These are phyloP conservation scores for Monascus ruber DNA, from an alignment of 2,329 filamentous ascomycete species.

Conservation along the genomic window DNA sequence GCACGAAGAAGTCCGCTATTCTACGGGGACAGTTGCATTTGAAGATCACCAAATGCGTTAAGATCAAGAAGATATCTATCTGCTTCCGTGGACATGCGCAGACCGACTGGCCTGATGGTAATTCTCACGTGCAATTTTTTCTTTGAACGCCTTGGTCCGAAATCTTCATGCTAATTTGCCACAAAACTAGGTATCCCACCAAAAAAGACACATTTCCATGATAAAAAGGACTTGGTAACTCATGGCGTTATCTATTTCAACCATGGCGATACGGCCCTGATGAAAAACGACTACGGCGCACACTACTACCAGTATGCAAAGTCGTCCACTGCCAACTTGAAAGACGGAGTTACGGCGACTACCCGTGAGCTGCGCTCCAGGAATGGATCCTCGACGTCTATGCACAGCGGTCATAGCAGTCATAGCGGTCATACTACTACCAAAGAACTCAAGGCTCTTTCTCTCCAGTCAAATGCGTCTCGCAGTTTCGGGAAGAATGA, in stretches of 20 bases:
- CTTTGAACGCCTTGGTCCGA: neutral
- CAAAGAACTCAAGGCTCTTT: conserved; percentile 54
- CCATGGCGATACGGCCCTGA: conserved; percentile 28
- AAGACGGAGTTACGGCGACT: conserved; percentile 20
- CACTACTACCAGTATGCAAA: conserved; percentile 49
- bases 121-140: neutral
- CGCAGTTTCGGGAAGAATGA: conserved; percentile 79
- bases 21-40: conserved; percentile 74
- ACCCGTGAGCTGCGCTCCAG: conserved; percentile 29
- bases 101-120: conserved; percentile 91
- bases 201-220: conserved; percentile 67
- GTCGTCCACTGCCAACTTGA: conserved; percentile 17
- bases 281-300: conserved; percentile 51
- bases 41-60: conserved; percentile 75
- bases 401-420: conserved; percentile 34
- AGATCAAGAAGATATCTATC: conserved; percentile 82
- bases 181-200: conserved; percentile 62
- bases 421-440: conserved; percentile 31
- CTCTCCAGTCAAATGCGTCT: conserved; percentile 68
- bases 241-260: conserved; percentile 93
- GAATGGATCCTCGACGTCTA: conserved; percentile 28
- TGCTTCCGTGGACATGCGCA: conserved; percentile 75
- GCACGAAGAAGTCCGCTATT: conserved; percentile 62
- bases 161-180: conserved; percentile 2
- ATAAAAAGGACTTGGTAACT: conserved; percentile 75